phyloP scores from a whole-genome alignment of 768 basidiomycete species.

The Tulasnella sp. region DNA sequence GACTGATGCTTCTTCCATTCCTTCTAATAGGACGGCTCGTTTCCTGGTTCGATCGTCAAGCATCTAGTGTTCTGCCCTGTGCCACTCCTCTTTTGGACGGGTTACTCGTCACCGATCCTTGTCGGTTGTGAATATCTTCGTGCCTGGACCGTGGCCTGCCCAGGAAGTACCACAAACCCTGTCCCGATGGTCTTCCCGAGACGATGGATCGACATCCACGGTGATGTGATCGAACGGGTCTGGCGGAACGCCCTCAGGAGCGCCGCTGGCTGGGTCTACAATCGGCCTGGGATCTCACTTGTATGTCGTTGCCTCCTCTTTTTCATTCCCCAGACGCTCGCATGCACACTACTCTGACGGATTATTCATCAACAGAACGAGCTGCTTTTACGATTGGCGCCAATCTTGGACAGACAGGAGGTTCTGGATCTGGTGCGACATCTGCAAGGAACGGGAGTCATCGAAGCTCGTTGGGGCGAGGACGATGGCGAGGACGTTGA shows the following conservation, averaged over 20 bases:
- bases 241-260: slow-evolving; percentile 68
- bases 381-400: slow-evolving; percentile 57
- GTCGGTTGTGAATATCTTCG: slow-evolving; percentile 40
- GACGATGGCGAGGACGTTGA: no score
- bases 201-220: slow-evolving; percentile 69
- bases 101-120: slow-evolving; percentile 46
- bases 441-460: background rate
- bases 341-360: background rate
- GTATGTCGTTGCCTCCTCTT: slow-evolving; percentile 31
- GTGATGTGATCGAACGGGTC: slow-evolving; percentile 44
- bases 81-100: slow-evolving; percentile 57
- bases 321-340: slow-evolving; percentile 5
- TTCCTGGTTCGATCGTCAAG: background rate
- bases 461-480: background rate
- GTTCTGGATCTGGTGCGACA: slow-evolving; percentile 35
- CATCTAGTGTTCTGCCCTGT: slow-evolving; percentile 20
- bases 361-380: slow-evolving; percentile 39
- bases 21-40: background rate
- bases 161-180: background rate
- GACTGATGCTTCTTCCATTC: no score
- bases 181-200: slow-evolving; percentile 41
- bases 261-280: slow-evolving; percentile 52
- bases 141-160: background rate
- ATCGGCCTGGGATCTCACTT: slow-evolving; percentile 65
- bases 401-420: slow-evolving; percentile 69